phyloP scores from a whole-genome alignment of 768 basidiomycete genomes.

The Rhodosporidiobolus sp. region DNA sequence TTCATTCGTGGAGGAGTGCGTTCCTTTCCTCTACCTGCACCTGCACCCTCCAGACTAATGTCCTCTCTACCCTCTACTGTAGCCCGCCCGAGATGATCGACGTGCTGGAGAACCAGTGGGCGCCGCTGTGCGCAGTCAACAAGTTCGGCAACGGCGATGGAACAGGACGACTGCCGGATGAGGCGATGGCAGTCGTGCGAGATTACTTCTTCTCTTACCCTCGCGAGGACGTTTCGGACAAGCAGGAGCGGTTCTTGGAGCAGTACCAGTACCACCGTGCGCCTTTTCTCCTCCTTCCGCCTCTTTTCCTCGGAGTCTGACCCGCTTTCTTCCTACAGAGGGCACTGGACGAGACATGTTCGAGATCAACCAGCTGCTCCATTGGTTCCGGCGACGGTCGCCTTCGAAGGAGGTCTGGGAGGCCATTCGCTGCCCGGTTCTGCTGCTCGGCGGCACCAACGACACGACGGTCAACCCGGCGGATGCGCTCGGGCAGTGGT shows the following conservation, averaged over 20 bases:
- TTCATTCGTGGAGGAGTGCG: conserved; percentile 20
- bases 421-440: conserved; percentile 1
- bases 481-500: conserved; percentile 21
- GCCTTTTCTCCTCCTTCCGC: background rate
- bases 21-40: background rate
- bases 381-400: conserved; percentile 21
- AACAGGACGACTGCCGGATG: conserved; percentile 7
- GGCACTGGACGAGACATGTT: background rate
- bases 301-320: too few species aligned
- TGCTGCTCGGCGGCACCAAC: conserved; percentile 15
- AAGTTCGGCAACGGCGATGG: conserved; percentile 21
- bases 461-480: conserved; percentile 14
- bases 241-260: conserved; percentile 1
- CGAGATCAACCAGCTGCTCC: conserved; percentile 4
- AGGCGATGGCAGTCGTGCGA: conserved; percentile 16
- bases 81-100: conserved; percentile 14
- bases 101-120: conserved; percentile 13
- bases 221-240: background rate
- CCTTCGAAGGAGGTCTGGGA: conserved; percentile 11
- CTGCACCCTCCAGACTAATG: background rate
- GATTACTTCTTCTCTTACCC: conserved; percentile 22
- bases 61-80: background rate
- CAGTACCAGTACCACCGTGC: conserved; percentile 22
- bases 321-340: background rate
- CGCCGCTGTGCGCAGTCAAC: background rate